phyloP scores from a whole-genome alignment of 208 protist species.

The Leishmania turanica region DNA sequence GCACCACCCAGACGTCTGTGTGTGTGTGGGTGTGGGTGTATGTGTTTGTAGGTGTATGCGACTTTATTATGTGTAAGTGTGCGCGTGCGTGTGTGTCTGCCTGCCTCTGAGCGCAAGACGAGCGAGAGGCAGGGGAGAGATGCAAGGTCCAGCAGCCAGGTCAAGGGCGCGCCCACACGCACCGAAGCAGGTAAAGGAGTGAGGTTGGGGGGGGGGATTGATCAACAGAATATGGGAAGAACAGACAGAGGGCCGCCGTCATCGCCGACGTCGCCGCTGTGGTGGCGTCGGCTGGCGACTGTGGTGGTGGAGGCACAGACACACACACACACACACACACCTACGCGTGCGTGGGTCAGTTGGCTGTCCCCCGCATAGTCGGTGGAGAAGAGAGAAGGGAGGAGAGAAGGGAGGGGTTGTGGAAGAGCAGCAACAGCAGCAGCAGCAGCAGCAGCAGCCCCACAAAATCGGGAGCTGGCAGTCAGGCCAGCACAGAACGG shows the following conservation, averaged over 20 bases:
- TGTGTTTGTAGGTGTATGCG: not conserved
- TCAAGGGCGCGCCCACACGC: no score
- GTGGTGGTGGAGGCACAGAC: no score
- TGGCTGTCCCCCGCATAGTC: not conserved
- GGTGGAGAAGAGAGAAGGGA: not conserved
- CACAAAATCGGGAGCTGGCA: not conserved
- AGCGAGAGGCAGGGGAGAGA: not conserved
- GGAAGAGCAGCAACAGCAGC: not conserved
- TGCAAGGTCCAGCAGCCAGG: no score
- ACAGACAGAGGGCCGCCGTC: no score
- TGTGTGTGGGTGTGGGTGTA: not conserved
- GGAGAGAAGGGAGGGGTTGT: not conserved
- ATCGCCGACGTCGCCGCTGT: no score
- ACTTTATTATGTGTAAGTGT: not conserved
- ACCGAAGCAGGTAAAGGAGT: no score
- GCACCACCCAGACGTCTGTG: not conserved
- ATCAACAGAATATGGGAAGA: no score
- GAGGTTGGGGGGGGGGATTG: no score
- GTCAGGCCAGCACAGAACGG: not conserved
- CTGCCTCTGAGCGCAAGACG: not conserved
- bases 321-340: no score
- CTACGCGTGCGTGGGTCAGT: no score
- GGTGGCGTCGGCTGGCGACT: no score
- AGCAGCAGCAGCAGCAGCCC: not conserved
- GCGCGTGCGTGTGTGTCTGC: not conserved